Conservation (phyloP, 2,329 filamentous ascomycete species). For the Grosmannia clavigera region DNA sequence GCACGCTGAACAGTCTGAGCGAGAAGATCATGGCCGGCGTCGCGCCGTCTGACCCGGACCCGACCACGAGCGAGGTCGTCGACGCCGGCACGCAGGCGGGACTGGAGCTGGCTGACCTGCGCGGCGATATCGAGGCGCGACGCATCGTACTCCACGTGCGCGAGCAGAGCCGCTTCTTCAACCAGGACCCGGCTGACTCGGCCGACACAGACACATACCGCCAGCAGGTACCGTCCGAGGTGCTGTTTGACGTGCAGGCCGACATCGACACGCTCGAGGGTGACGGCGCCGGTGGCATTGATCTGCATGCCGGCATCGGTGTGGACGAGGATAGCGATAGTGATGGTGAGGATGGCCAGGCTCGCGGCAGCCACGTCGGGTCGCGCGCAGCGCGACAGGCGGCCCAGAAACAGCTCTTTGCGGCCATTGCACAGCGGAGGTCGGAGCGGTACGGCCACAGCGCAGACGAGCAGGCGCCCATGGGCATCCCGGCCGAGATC, state of each 20-base stretch:
- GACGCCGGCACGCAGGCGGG: slow-evolving; percentile 65
- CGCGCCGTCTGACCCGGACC: slow-evolving; percentile 61
- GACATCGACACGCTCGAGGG: slow-evolving; percentile 44
- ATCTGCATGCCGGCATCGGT: slow-evolving; percentile 53
- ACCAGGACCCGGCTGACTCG: slow-evolving; percentile 35
- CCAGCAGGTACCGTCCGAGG: slow-evolving; percentile 55
- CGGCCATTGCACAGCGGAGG: slow-evolving; percentile 50
- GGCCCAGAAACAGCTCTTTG: slow-evolving; percentile 54
- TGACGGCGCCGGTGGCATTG: slow-evolving; percentile 37
- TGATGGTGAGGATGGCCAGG: slow-evolving; percentile 34
- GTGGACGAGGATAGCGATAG: slow-evolving; percentile 59
- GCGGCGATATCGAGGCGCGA: slow-evolving; percentile 58
- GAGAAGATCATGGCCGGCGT: slow-evolving; percentile 90
- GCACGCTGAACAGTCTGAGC: slow-evolving; percentile 78
- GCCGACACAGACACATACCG: slow-evolving; percentile 43
- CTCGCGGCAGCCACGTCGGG: slow-evolving; percentile 40
- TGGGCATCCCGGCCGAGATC: slow-evolving; percentile 43
- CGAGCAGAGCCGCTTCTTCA: slow-evolving; percentile 75
- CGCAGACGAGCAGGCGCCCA: slow-evolving; percentile 36
- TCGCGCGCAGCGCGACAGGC: slow-evolving; percentile 53
- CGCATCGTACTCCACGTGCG: slow-evolving; percentile 78
- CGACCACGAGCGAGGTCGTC: slow-evolving; percentile 50
- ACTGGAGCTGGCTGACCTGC: slow-evolving; percentile 68
- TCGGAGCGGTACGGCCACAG: slow-evolving; percentile 42
- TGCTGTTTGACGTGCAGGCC: slow-evolving; percentile 50